phyloP scores from a whole-genome alignment of 495 filamentous ascomycete species.

The Astrocystis sublimbata region DNA sequence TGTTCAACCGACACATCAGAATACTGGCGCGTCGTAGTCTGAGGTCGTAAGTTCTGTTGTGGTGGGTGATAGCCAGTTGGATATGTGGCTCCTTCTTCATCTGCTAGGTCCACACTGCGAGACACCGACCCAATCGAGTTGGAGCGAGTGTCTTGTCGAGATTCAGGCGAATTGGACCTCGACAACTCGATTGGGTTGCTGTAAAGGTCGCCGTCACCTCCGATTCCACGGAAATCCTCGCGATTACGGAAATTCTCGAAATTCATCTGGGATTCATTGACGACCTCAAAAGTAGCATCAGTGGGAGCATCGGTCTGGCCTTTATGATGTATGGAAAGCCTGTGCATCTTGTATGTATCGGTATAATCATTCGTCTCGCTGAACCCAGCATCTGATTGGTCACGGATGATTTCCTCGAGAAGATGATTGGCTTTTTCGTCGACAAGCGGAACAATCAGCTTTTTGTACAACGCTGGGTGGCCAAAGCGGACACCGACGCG shows the following conservation, averaged over 20 bases:
- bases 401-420: conserved; percentile 66
- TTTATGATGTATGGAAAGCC: conserved; percentile 63
- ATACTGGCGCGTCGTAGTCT: neutral
- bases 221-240: conserved; percentile 71
- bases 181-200: conserved; percentile 57
- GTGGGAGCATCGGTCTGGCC: conserved; percentile 58
- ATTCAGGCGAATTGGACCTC: conserved; percentile 56
- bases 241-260: conserved; percentile 76
- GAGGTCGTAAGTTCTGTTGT: neutral
- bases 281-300: conserved; percentile 64
- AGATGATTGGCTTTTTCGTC: conserved; percentile 69
- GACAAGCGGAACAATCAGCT: conserved; percentile 80
- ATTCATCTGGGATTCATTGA: conserved; percentile 71
- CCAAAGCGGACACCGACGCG: conserved; percentile 69
- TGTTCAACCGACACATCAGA: conserved; percentile 6
- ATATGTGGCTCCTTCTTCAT: conserved; percentile 13
- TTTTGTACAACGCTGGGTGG: conserved; percentile 75
- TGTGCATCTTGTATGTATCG: conserved; percentile 57
- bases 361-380: conserved; percentile 48
- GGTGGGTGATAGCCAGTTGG: conserved; percentile 20
- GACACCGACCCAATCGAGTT: neutral
- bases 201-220: conserved; percentile 66
- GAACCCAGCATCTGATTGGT: conserved; percentile 53
- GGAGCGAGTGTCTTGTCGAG: conserved; percentile 13
- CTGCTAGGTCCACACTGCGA: neutral